Conservation (phyloP, 2,329 filamentous ascomycete species). For the Fusarium sp. region DNA sequence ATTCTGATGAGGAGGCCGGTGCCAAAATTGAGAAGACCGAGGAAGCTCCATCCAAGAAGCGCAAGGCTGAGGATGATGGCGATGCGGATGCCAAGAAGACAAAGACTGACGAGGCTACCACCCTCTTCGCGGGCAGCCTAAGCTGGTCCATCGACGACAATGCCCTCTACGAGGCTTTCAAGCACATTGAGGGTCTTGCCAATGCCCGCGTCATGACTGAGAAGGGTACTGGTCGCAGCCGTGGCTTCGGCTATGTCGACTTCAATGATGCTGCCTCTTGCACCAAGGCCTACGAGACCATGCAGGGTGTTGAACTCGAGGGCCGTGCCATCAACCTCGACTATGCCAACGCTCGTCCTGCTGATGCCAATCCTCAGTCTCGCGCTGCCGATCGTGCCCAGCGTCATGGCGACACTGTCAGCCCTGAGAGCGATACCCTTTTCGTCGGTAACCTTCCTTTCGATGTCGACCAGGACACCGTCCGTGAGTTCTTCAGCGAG, state of each 20-base stretch:
- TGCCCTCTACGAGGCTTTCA: conserved; percentile 81
- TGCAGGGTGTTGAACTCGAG: conserved; percentile 79
- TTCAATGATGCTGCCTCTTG: conserved; percentile 75
- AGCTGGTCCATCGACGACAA: conserved; percentile 92
- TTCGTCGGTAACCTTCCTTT: conserved; percentile 94
- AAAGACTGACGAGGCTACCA: conserved; percentile 67
- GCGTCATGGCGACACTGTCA: conserved; percentile 81
- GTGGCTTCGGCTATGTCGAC: conserved; percentile 94
- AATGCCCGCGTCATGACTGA: conserved; percentile 85
- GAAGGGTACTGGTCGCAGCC: conserved; percentile 81
- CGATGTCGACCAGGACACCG: conserved; percentile 78
- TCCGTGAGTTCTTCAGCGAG: conserved; percentile 78
- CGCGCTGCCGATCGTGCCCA: conserved; percentile 71
- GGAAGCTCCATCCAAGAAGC: conserved; percentile 57
- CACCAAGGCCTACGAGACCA: conserved; percentile 76
- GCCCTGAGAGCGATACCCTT: conserved; percentile 84
- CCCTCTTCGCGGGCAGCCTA: conserved; percentile 89
- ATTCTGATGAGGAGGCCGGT: conserved; percentile 50
- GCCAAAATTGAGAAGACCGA: conserved; percentile 50
- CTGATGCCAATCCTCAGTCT: conserved; percentile 60
- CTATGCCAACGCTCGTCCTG: conserved; percentile 74
- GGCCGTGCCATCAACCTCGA: conserved; percentile 81
- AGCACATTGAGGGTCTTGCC: conserved; percentile 76
- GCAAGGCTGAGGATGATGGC: conserved; percentile 60
- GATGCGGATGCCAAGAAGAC: conserved; percentile 69